Evolutionary conservation across 176 grass and related monocot species (phyloP), one percentile per base, ranked within the genome.

Genomic region (Oryza meridionalis): DNA sequence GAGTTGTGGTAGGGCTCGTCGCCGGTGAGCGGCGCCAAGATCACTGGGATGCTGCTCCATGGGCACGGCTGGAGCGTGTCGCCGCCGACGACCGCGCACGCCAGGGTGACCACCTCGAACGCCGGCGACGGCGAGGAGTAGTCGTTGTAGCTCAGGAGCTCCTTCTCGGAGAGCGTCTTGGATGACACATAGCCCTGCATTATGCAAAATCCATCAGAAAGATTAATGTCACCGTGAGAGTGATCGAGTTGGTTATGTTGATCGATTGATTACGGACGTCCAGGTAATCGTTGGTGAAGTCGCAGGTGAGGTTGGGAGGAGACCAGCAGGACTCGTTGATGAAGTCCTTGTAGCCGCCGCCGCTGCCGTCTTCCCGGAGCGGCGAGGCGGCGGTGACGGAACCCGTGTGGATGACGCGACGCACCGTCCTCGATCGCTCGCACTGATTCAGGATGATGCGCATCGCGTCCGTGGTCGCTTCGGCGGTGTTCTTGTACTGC

Each of bases 401-500:
- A 47, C 75, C 94, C 13, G 94, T 97, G 73, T 93, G 75, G 42
- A 94, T 87, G 73, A 97, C 87, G 32, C 89, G 94, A 35, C 38
- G 77, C 82, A 97, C 91, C 68, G 91, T 90, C 71, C 69, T 81
- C 37, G 89, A 73, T 13, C 73, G 65, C 78, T 93, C 78, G 71
- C 94, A 93, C 24, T 89, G 84, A 46, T 22, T 9, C 33, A 97
- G 66, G 75, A 97, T 93, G 74, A 71, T 91, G 63, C 65, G 84
- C 19, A 53, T 69, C 38, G 82, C 84, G 77, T 87, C 88, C 46
- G 90, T 75, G 9, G 62, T 0, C 2, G 91, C 94, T 35, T 93
- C 84, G 0, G 84, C 92, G 16, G 5, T 86, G 67, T 90, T 78
- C 82, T 84, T 88, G 75, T 86, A 88, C 88, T 95, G 87, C 51